Base-by-base conservation (phyloP, 2,329 filamentous ascomycete species). In the Diplodia scrobiculata region DNA sequence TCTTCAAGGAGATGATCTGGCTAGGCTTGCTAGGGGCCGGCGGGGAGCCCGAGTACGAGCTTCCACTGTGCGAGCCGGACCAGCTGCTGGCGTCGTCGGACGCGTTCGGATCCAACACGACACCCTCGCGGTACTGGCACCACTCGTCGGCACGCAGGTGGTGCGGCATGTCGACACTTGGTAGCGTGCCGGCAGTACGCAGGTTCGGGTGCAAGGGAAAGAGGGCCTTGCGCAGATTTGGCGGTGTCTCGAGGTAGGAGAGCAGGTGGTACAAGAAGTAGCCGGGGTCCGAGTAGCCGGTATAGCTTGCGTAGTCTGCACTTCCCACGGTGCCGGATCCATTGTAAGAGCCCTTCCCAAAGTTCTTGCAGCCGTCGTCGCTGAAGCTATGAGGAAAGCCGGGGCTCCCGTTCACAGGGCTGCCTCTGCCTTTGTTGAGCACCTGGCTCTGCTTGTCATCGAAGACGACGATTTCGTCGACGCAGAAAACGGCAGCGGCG, bases 391-490 rank as follows among this genome's bases (percentile, higher is more conserved):
- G 25, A 25, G 25, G 25, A 3, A 25, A 25, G 25, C 25, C 25
- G 25, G 25, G 25, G 3, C 69, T 68, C 67, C 69, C 70, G 66
- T 32, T 58, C 45, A 19, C 50, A 41, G 45, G 68, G 11, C 32
- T 50, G 21, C 51, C 68, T 17, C 34, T 58, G 17, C 47, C 58
- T 38, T 69, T 66, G 58, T 70, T 67, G 65, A 63, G 34, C 27
- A 58, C 51, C 53, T 76, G 69, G 41, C 69, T 51, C 65, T 83
- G 79, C n/a, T 83, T 84, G 77, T 96, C 92, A 73, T 94, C 87
- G 76, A 90, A 96, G 65, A 96, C 81, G 60, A 96, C 83, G 34
- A 96, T 84, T 78, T 96, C 92, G 74, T 96, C 92, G 70, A 96
- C 84, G 72, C 86, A 89, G 79, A 95, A 96, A 69, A 96, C 89